Conservation (phyloP, 352 stramenopile genomes). For the Pythium sp. region DNA sequence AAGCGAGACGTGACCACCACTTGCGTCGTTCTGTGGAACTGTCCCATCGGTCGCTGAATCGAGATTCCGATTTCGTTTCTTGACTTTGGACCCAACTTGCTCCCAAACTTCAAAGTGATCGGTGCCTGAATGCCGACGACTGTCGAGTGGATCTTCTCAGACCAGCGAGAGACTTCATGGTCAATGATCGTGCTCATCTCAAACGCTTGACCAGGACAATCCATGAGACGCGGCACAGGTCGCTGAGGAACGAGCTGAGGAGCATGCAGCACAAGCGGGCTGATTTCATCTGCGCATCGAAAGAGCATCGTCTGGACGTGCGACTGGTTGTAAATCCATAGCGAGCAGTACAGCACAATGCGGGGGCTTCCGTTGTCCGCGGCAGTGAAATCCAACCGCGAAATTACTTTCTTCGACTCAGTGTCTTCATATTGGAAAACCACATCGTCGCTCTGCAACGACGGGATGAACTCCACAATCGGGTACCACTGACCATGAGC, state of each 20-base stretch:
- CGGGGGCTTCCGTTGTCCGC: constrained; percentile 80
- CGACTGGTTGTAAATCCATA: constrained; percentile 91
- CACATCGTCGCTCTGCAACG: constrained; percentile 44
- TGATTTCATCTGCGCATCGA: constrained; percentile 59
- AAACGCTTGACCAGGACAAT: constrained; percentile 78
- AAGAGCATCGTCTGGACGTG: constrained; percentile 80
- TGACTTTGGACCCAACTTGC: constrained; percentile 60
- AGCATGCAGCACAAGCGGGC: constrained; percentile 37
- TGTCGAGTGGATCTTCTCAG: constrained; percentile 82
- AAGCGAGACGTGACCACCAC: constrained; percentile 84
- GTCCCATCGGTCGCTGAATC: constrained; percentile 78
- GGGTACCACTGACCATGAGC: constrained; percentile 49
- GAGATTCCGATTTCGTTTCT: constrained; percentile 83
- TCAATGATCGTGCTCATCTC: constrained; percentile 87
- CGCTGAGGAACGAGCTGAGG: constrained; percentile 67
- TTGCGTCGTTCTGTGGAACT: constrained; percentile 87
- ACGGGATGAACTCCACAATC: constrained; percentile 74
- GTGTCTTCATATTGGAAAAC: constrained; percentile 68
- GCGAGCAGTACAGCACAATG: constrained; percentile 76
- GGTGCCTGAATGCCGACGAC: constrained; percentile 84
- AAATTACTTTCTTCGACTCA: constrained; percentile 58
- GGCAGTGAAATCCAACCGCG: constrained; percentile 82
- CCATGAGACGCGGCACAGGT: constrained; percentile 77
- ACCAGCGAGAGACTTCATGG: constrained; percentile 81
- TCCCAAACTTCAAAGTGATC: constrained; percentile 75